Evolutionary conservation across 2,329 filamentous ascomycete genomes (phyloP).

Genomic region (Paramyrothecium sp.): DNA sequence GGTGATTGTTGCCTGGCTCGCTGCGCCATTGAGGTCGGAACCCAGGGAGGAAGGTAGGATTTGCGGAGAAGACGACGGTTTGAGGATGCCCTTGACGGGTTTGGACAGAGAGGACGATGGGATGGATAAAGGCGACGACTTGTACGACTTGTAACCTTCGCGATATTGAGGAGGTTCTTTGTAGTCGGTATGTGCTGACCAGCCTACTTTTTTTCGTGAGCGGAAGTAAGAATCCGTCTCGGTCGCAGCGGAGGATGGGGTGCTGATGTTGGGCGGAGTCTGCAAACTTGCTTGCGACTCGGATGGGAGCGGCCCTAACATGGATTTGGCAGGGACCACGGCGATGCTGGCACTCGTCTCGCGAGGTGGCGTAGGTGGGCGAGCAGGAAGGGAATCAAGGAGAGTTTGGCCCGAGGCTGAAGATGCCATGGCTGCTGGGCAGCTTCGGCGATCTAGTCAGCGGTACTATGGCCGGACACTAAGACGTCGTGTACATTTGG

Average conservation of each 20-base stretch:
- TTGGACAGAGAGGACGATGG: constrained; percentile 38
- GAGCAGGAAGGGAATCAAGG: constrained; percentile 53
- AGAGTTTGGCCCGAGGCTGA: constrained; percentile 33
- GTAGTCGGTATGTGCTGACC: constrained; percentile 56
- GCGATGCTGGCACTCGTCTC: constrained; percentile 41
- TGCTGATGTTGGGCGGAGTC: constrained; percentile 51
- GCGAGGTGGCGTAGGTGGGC: constrained; percentile 68
- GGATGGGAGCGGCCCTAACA: constrained; percentile 33
- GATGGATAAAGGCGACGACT: constrained; percentile 38
- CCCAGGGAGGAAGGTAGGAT: constrained; percentile 38
- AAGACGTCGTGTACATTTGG: constrained; percentile 6
- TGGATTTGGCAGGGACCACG: constrained; percentile 31
- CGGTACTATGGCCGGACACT: constrained; percentile 22
- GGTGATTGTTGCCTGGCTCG: constrained; percentile 56
- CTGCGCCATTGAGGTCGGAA: constrained; percentile 37
- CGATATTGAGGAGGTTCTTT: constrained; percentile 49
- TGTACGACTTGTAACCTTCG: constrained; percentile 32
- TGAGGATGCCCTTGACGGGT: constrained; percentile 72
- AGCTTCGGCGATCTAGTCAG: constrained; percentile 38
- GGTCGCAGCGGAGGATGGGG: constrained; percentile 38
- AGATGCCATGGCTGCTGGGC: constrained; percentile 41
- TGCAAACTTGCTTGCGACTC: constrained; percentile 37
- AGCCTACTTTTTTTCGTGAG: constrained; percentile 56
- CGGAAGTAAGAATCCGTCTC: constrained; percentile 40
- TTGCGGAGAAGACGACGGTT: constrained; percentile 57